Percentiles rank a stretch among this genome's conserved stretches.
Evolutionary conservation across 768 basidiomycete species (phyloP).

Genomic region (Hypholoma fasciculare): DNA sequence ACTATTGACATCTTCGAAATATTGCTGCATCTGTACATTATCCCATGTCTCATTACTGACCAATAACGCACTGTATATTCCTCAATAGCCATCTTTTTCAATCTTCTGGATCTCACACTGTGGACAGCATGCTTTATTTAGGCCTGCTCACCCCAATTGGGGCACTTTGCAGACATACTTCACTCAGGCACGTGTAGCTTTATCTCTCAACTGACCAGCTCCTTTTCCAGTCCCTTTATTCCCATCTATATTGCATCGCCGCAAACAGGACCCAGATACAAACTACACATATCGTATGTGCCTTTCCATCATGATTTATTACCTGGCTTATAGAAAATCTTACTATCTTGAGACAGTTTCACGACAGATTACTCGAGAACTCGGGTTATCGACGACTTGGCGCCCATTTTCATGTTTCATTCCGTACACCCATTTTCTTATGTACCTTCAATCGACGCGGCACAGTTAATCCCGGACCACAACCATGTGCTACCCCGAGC

Average conservation of each 20-base stretch:
- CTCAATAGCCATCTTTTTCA: neutral
- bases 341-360: neutral
- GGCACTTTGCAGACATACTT: too few species aligned
- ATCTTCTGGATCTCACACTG: neutral
- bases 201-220: neutral
- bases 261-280: too few species aligned
- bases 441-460: too few species aligned
- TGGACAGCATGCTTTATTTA: too few species aligned
- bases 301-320: too few species aligned
- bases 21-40: conserved; percentile 20
- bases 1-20: conserved; percentile 12
- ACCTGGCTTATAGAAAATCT: too few species aligned
- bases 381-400: neutral
- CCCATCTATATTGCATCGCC: neutral
- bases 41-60: conserved; percentile 10
- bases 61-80: conserved; percentile 5
- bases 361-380: neutral
- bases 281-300: too few species aligned
- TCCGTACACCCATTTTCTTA: neutral
- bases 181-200: neutral
- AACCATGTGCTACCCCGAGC: neutral
- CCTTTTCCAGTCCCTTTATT: neutral
- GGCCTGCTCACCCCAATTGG: too few species aligned
- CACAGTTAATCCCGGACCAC: neutral
- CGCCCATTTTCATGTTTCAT: neutral